These are phyloP conservation scores for Pachyrhizus erosus DNA, from an alignment of 306 rosid genomes.

Conservation along the genomic window DNA sequence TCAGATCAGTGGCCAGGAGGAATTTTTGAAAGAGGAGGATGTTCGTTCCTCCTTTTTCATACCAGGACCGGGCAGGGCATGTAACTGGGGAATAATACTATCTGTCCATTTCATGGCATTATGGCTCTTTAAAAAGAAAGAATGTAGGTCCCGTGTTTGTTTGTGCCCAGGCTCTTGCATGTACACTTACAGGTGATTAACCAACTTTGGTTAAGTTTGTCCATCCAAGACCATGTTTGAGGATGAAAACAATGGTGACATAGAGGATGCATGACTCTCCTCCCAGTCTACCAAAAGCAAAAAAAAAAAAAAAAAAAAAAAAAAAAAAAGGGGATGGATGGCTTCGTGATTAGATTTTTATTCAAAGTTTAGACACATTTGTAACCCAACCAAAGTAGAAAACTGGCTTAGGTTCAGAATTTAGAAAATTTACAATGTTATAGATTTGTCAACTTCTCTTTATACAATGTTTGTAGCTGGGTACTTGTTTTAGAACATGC, in stretches of 20 bases:
- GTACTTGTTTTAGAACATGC: slow-evolving; percentile 43
- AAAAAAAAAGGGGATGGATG: background rate
- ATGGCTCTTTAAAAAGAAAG: slow-evolving; percentile 24
- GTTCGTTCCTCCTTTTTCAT: slow-evolving; percentile 42
- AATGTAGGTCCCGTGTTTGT: slow-evolving; percentile 31
- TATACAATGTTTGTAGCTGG: slow-evolving; percentile 40
- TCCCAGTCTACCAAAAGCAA: slow-evolving; percentile 19
- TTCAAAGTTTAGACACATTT: slow-evolving; percentile 39
- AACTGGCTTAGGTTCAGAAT: slow-evolving; percentile 50
- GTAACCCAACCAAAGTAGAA: slow-evolving; percentile 40
- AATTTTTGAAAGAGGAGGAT: slow-evolving; percentile 56
- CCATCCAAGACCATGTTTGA: slow-evolving; percentile 34
- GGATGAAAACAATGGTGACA: slow-evolving; percentile 29
- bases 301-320: too few relatives aligned
- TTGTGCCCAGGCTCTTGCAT: slow-evolving; percentile 42
- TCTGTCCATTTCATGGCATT: slow-evolving; percentile 23
- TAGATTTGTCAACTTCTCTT: slow-evolving; percentile 37
- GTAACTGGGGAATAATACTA: slow-evolving; percentile 45
- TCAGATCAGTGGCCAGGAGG: slow-evolving; percentile 50
- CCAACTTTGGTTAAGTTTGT: slow-evolving; percentile 29
- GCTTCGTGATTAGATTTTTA: background rate
- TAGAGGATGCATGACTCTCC: slow-evolving; percentile 25
- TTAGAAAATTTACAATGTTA: slow-evolving; percentile 45
- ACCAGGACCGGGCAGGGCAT: slow-evolving; percentile 42
- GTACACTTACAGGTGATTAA: slow-evolving; percentile 50